Conservation (phyloP, 225 moss, liverwort and hornwort genomes). For the Pleurozium schreberi region DNA sequence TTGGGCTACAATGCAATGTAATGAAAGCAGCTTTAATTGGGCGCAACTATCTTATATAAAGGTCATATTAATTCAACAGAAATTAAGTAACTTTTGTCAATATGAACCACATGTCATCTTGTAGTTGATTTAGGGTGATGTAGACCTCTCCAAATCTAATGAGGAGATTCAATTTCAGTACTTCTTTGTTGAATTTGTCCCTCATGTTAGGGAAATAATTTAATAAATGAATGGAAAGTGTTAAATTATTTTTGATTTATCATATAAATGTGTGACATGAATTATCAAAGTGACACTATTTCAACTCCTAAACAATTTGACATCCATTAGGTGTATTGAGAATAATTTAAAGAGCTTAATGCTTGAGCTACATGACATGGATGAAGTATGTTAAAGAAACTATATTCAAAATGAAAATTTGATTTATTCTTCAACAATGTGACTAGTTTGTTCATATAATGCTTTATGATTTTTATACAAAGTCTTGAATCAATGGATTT, state of each 20-base stretch:
- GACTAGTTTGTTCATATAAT: background rate
- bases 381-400: background rate
- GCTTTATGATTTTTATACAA: background rate
- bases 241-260: background rate
- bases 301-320: too few relatives aligned
- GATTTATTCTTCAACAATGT: background rate
- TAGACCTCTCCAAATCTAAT: too few relatives aligned
- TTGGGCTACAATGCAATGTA: background rate
- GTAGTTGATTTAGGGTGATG: background rate
- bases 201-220: background rate
- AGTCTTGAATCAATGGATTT: background rate
- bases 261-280: background rate
- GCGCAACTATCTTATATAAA: too few relatives aligned
- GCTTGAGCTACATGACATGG: rapidly evolving
- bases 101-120: too few relatives aligned
- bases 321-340: rapidly evolving
- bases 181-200: background rate
- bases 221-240: background rate
- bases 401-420: background rate
- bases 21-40: too few relatives aligned
- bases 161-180: background rate
- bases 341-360: background rate
- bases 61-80: background rate
- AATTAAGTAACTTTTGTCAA: background rate
- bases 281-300: background rate